Evolutionary conservation across 192 early-diverging fungal genomes (phyloP).

Genomic region (Entomortierella chlamydospora): DNA sequence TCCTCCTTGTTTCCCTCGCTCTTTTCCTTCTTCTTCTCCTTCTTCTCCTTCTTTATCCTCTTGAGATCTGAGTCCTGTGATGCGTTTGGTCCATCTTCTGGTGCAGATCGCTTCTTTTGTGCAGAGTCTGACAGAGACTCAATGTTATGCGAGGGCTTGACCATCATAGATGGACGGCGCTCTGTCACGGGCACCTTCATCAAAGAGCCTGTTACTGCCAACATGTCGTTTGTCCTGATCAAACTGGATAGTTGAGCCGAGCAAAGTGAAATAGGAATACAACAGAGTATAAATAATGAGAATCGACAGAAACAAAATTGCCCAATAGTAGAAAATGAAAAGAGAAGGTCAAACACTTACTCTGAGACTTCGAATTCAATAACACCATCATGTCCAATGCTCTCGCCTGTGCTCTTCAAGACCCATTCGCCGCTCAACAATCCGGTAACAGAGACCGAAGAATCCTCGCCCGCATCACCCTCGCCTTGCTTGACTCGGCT

Average conservation of each 20-base stretch:
- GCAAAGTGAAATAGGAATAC: constrained; percentile 1
- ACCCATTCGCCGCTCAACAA: constrained; percentile 77
- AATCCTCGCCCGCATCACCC: constrained; percentile 30
- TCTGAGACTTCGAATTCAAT: constrained; percentile 79
- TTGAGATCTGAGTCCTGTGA: constrained; percentile 28
- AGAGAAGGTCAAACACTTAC: constrained; percentile 56
- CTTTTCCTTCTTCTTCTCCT: constrained; percentile 33
- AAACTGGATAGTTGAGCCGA: constrained; percentile 59
- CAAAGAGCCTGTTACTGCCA: constrained; percentile 85
- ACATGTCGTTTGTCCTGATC: constrained; percentile 83
- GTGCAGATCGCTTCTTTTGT: constrained; percentile 49
- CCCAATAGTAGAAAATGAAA: too few species aligned
- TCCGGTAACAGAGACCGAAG: constrained; percentile 18
- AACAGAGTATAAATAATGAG: background rate
- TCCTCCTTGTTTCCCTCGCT: constrained; percentile 23
- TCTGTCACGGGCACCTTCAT: constrained; percentile 41
- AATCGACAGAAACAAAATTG: too few species aligned
- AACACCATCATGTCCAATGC: constrained; percentile 73
- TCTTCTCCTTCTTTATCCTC: constrained; percentile 59
- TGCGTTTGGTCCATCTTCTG: constrained; percentile 23
- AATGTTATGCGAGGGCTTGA: constrained; percentile 18
- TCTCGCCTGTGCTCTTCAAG: constrained; percentile 70
- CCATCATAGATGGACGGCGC: constrained; percentile 40
- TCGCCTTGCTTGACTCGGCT: constrained; percentile 43
- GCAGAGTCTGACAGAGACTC: constrained; percentile 15